phyloP scores from a whole-genome alignment of 108 stramenopile genomes.

The Parmales sp. region DNA sequence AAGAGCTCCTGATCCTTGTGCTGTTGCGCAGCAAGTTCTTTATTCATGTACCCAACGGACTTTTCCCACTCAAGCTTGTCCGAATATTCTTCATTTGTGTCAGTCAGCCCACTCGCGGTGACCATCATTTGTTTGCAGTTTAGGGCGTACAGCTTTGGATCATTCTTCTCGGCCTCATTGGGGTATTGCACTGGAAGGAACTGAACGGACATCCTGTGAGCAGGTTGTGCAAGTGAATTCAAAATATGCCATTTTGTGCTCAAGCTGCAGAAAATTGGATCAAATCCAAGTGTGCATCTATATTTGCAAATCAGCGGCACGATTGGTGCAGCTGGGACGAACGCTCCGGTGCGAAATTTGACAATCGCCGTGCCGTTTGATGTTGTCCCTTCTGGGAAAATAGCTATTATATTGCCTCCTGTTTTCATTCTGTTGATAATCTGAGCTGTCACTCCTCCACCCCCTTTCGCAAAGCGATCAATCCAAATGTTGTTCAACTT shows the following conservation, averaged over 20 bases:
- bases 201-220: conserved; percentile 6
- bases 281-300: conserved; percentile 6
- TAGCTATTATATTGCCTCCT: conserved; percentile 11
- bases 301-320: conserved; percentile 23
- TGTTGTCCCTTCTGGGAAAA: conserved; percentile 27
- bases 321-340: conserved; percentile 13
- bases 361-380: conserved; percentile 18
- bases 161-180: conserved; percentile 14
- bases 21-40: background rate
- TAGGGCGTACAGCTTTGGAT: conserved; percentile 5
- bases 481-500: background rate
- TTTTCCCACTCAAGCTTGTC: background rate
- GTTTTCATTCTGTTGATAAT: background rate
- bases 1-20: no score
- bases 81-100: background rate
- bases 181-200: conserved; percentile 14
- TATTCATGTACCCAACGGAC: background rate
- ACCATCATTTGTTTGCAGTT: background rate
- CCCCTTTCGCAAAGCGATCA: background rate
- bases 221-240: conserved; percentile 11
- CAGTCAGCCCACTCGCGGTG: background rate
- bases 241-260: background rate
- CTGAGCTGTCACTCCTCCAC: conserved; percentile 1
- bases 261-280: conserved; percentile 14
- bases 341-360: conserved; percentile 18